Evolutionary conservation across 139 green algal genomes (phyloP).

Genomic region (Dunaliella primolecta): DNA sequence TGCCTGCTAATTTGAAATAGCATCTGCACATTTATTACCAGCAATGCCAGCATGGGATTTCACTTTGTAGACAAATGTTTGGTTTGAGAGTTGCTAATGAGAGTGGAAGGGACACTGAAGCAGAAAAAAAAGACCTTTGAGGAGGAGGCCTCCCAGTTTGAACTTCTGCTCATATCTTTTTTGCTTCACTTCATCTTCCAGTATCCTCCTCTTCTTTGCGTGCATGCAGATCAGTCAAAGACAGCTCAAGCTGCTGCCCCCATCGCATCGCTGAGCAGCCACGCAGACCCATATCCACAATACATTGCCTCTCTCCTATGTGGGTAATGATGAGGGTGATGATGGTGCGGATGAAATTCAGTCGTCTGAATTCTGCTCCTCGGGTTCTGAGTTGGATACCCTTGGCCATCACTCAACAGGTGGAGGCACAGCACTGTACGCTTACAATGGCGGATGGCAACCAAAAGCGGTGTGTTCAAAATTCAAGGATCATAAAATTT

Average conservation of each 20-base stretch:
- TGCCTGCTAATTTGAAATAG: too few species aligned
- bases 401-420: not conserved
- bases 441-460: not conserved
- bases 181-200: too few species aligned
- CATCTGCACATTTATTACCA: too few species aligned
- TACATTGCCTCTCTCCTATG: not conserved
- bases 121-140: too few species aligned
- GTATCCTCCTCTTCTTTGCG: too few species aligned
- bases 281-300: not conserved
- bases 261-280: not conserved
- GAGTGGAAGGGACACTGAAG: too few species aligned
- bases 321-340: not conserved
- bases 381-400: not conserved
- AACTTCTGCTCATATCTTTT: too few species aligned
- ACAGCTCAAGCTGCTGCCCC: not conserved
- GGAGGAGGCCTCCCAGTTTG: too few species aligned
- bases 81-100: too few species aligned
- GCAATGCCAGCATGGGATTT: too few species aligned
- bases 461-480: not conserved
- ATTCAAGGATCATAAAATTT: too few species aligned
- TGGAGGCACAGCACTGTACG: constrained; percentile 4
- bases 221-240: not conserved
- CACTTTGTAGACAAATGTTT: too few species aligned
- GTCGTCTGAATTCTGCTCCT: not conserved
- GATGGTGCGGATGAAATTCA: not conserved